Percentiles rank a stretch among this genome's conserved stretches.
These are phyloP conservation scores for Omphalea diandra DNA, from an alignment of 441 rosid genomes.

Conservation along the genomic window DNA sequence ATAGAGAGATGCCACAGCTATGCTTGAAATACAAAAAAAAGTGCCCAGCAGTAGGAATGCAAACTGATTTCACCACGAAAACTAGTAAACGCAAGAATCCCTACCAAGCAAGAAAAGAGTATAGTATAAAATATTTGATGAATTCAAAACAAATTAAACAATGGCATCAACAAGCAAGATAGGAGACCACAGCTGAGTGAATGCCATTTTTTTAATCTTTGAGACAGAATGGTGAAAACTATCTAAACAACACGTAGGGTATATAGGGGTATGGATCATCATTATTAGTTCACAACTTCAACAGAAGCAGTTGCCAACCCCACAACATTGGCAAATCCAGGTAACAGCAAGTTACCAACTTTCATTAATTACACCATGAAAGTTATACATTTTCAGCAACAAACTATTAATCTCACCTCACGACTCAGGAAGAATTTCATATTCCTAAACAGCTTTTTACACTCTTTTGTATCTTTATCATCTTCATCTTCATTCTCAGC, in stretches of 20 bases:
- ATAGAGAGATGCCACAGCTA: neutral
- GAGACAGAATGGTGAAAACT: neutral
- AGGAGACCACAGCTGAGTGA: neutral
- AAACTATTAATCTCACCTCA: constrained; percentile 54
- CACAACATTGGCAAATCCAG: neutral
- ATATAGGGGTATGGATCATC: neutral
- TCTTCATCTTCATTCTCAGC: constrained; percentile 59
- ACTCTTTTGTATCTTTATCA: constrained; percentile 70
- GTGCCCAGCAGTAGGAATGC: no score
- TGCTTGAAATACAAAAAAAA: neutral
- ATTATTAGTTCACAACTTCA: neutral
- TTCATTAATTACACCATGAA: neutral
- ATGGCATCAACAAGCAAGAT: neutral
- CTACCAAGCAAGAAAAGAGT: neutral
- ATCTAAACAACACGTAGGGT: neutral
- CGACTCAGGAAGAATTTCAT: constrained; percentile 81
- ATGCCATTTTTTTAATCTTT: neutral
- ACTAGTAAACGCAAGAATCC: no score
- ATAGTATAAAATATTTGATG: neutral
- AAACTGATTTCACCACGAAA: no score
- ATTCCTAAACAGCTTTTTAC: constrained; percentile 65
- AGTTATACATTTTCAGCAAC: neutral
- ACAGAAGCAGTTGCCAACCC: neutral
- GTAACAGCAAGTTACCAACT: neutral
- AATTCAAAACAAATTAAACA: neutral